Evolutionary conservation across 257 asterid species (phyloP), one percentile per base, ranked within the genome.

Genomic region (Ilex aquifolium): DNA sequence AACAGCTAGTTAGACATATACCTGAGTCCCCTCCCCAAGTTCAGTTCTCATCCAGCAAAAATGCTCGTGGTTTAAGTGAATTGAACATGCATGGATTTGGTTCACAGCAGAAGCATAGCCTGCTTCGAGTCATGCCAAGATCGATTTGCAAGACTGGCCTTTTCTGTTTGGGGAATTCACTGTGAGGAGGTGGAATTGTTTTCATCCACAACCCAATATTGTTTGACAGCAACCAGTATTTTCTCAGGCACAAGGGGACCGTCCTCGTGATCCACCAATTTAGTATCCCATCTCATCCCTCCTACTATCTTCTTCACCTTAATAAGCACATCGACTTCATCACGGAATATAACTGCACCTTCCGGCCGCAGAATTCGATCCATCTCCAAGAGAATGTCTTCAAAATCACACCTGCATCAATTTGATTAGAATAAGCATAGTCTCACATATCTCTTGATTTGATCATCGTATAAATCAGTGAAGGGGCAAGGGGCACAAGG

Each of bases 311-410:
- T 85, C 82, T 76, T 87, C 82, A 88, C 96, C 76, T 85, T 86
- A 52, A 87, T 83, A 10, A 91, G 87, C 32, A 86, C 95, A 32
- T 91, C 95, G 9, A 91, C 96, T 69, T 86, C 88, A 31, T 91
- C 98, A 30, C 96, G 69, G 73, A 88, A 72, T 64, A 92, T 88
- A n/a, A 92, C 88, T 13, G 95, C 92, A 14, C 98, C 98, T 79
- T 92, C 97, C 32, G 98, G 98, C 56, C 95, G 83, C 63, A 92
- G 77, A 64, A 92, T 87, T 3, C 98, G 75, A 78, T 92, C 98
- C 98, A 88, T 89, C 80, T 92, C 98, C 60, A 92, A 69, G 64
- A 92, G 83, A 69, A 92, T 85, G 83, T 84, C 95, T 74, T 86
- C 96, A 69, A 83, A 85, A 59, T 83, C 82, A 31, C 98, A 91